Conservation (phyloP, 2,329 filamentous ascomycete species). For the Cladophialophora exuberans region DNA sequence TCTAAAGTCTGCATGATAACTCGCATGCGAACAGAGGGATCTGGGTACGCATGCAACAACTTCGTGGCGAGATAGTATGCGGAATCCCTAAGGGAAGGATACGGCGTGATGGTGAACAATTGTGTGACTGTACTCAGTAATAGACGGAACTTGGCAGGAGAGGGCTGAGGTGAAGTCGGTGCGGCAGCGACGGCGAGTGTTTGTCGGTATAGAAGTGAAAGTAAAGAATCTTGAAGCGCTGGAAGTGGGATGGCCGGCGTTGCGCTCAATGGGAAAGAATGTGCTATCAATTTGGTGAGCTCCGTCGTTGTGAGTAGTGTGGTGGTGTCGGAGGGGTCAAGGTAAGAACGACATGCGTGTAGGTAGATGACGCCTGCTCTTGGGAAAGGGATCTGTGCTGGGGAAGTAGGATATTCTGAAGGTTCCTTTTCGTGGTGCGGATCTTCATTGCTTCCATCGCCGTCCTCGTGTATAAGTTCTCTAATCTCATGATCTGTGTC, state of each 20-base stretch:
- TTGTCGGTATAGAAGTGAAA: slow-evolving; percentile 25
- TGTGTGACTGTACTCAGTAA: slow-evolving; percentile 30
- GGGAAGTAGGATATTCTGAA: slow-evolving; percentile 33
- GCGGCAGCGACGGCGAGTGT: slow-evolving; percentile 10
- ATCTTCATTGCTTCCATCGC: slow-evolving; percentile 10
- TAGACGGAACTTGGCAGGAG: slow-evolving; percentile 28
- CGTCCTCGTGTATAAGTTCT: slow-evolving; percentile 19
- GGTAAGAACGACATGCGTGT: slow-evolving; percentile 21
- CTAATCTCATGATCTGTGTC: slow-evolving; percentile 20
- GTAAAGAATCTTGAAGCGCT: slow-evolving; percentile 25
- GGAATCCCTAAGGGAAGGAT: slow-evolving; percentile 29
- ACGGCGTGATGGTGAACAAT: slow-evolving; percentile 30
- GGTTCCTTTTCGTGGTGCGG: slow-evolving; percentile 20
- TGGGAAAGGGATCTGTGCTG: slow-evolving; percentile 33
- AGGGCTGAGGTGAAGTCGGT: slow-evolving; percentile 13
- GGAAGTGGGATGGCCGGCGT: slow-evolving; percentile 23
- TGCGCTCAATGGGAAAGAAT: slow-evolving; percentile 25
- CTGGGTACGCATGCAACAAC: slow-evolving; percentile 29
- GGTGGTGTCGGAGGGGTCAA: slow-evolving; percentile 11
- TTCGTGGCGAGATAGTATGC: slow-evolving; percentile 30
- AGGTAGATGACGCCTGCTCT: slow-evolving; percentile 29
- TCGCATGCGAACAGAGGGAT: slow-evolving; percentile 20
- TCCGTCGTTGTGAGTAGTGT: slow-evolving; percentile 18
- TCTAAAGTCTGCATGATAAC: slow-evolving; percentile 32
- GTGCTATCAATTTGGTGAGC: slow-evolving; percentile 27